Evolutionary conservation across 768 basidiomycete genomes (phyloP), one percentile per base, ranked within the genome.

Genomic region (Leccinum longicurvipes): DNA sequence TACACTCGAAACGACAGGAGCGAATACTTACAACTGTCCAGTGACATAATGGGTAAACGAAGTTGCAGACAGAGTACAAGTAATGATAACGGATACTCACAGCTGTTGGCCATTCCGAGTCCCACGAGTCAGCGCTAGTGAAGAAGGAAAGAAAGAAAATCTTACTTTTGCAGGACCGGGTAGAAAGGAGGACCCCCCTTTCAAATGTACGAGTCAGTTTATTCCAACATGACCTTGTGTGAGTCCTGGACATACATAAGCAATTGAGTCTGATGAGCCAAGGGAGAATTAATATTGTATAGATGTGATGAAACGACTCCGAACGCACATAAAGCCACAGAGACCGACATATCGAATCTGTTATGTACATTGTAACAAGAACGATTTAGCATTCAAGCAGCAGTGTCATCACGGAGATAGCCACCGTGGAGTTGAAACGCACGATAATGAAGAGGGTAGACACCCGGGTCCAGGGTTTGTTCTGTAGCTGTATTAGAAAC

Each of bases 401-500:
- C 32, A 6, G 32, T 34, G 32, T 17, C 15, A 34, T 34, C 32
- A 17, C 6, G 6, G 32, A 6, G 32, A 32, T 34, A 17, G 15
- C 15, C 17, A 15, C 36, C 8, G 3, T n/a, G 8, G 27, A 3
- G 15, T 36, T n/a, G 3, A 36, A 1, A 60, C 61, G 11, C 19
- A 62, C 61, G 1, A 62, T 27, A 17, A 60, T 4, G 4, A 47
- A 62, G 8, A 62, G 11, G 6, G 19, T 44, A 8, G 61, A 53
- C n/a, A 62, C 61, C 48, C 31, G 23, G 6, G 57, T 29, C 61
- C 57, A 60, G 10, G 32, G 54, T 44, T 21, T 15, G 15, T 24
- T 42, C 61, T 62, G 6, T 14, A 25, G 21, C 25, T 15, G 23
- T n/a, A 34, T 61, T 32, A 62, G 39, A 31, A 31, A 36, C 15